Evolutionary conservation across 2,329 filamentous ascomycete species (phyloP), one percentile per base, ranked within the genome.

Genomic region (Diaporthe humulicola): DNA sequence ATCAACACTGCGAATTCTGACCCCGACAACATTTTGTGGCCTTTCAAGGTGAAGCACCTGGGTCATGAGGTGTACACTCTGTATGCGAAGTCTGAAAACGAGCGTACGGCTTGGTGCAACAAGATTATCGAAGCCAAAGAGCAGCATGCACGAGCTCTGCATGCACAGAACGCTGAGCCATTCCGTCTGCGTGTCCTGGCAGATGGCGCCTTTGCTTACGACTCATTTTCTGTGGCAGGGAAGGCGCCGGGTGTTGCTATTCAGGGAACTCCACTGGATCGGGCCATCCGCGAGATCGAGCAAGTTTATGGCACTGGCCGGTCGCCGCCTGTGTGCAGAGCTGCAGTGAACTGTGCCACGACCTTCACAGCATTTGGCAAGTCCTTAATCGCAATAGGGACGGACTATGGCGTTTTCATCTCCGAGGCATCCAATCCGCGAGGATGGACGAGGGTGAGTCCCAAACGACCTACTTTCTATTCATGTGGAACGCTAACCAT

Each of bases 81-180:
- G 2, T 98, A 97, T 82, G 96, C 96, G 0, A 90, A 93, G 8
- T 93, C 92, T 2, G 90, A 93, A 3, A 90, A 93, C 76, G 93
- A 92, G 79, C 90, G 97, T 74, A 88, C 92, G 76, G 95, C 98
- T 66, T 99, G 97, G 97, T 98, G 95, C 80, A 92, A 92, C 77
- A 98, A 95, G 84, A 98, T 99, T 79, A 93, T 97, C 60, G 94
- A 98, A 83, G 97, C 97, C 42, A 99, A 99, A 87, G 98, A 95
- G 9, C 92, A 93, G 75, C 96, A 99, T 82, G 97, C 97, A 30
- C 93, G 95, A 70, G 94, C 96, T 4, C 87, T 98, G 7, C 94
- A 94, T 83, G 92, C 94, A 5, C 97, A 99, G 81, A 98, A 98
- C 81, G 96, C 97, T 0, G 97, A 99, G 83, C 97, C 97, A 0